Percentiles rank a stretch among this genome's conserved stretches.
Conservation (phyloP, 208 protist genomes). For the Leishmania major region DNA sequence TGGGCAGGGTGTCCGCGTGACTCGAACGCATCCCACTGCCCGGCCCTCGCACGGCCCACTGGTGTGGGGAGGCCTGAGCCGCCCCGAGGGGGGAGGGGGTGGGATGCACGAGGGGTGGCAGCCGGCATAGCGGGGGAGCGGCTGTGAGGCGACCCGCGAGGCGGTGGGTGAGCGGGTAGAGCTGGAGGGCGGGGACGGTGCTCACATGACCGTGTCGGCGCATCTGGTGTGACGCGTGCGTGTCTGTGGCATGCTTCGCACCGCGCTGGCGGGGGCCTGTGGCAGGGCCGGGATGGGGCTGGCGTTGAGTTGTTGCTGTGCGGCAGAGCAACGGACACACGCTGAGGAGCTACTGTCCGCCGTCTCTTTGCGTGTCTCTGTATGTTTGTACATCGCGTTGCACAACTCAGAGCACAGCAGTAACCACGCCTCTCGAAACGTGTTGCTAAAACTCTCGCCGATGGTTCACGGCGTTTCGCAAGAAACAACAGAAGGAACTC, state of each 20-base stretch:
- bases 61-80: neutral
- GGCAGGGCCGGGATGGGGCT: neutral
- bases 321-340: neutral
- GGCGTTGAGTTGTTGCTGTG: neutral
- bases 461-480: neutral
- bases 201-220: neutral
- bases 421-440: neutral
- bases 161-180: neutral
- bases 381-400: neutral
- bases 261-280: neutral
- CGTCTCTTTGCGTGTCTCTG: neutral
- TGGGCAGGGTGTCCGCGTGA: neutral
- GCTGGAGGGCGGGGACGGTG: neutral
- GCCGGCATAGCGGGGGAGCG: too few relatives aligned
- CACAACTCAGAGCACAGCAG: neutral
- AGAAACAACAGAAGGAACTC: neutral
- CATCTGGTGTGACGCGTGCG: neutral
- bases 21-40: neutral
- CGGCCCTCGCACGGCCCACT: neutral
- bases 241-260: neutral
- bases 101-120: neutral
- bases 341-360: neutral
- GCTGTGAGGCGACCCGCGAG: neutral
- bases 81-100: neutral
- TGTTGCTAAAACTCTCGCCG: neutral